phyloP scores from a whole-genome alignment of 768 basidiomycete species.

The Termitomyces sp. region DNA sequence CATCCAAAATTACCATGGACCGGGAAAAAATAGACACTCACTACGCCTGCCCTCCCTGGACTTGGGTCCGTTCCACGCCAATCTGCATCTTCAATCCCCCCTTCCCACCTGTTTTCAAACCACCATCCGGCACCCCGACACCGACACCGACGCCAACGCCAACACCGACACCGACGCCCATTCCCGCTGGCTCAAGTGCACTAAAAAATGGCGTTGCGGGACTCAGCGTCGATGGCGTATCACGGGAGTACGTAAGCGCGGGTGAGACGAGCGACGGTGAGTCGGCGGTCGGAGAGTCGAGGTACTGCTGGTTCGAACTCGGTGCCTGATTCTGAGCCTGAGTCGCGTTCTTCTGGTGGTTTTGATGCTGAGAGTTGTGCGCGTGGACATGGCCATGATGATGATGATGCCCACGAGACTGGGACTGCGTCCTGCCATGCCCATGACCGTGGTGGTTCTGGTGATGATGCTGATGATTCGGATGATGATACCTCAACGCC shows the following conservation, averaged over 20 bases:
- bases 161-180: neutral
- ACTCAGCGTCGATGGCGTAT: slow-evolving; percentile 59
- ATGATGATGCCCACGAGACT: neutral
- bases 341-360: neutral
- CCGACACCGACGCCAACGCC: neutral
- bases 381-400: neutral
- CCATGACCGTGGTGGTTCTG: neutral
- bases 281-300: neutral
- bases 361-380: neutral
- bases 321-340: neutral
- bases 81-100: neutral
- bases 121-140: neutral
- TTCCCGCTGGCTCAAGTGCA: slow-evolving; percentile 49
- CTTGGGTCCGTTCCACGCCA: neutral
- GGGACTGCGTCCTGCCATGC: slow-evolving; percentile 1
- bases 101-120: neutral
- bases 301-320: neutral
- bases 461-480: slow-evolving; percentile 11
- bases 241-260: slow-evolving; percentile 60
- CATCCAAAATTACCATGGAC: neutral
- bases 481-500: slow-evolving; percentile 11
- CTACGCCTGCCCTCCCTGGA: neutral
- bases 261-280: slow-evolving; percentile 61
- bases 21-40: neutral
- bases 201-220: slow-evolving; percentile 70